Evolutionary conservation across 352 stramenopile species (phyloP), one percentile per base, ranked within the genome.

Genomic region (Hyaloperonospora arabidopsidis): DNA sequence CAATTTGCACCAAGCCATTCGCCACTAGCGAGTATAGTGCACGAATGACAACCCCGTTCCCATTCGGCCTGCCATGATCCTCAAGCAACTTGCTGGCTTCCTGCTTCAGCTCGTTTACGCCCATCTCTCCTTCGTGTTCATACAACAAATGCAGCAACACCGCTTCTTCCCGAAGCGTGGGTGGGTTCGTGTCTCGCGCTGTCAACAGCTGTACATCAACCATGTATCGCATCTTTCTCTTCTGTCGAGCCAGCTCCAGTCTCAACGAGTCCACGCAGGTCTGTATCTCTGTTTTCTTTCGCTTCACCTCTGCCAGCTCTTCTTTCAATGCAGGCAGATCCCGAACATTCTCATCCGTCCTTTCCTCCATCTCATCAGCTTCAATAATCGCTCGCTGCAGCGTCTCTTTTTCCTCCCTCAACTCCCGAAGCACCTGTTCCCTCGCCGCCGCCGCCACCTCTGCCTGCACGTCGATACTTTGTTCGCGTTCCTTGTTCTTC

Each of bases 1-100:
- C 78, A 49, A 86, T 84, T 52, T 86, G 78, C 57, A 88, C 76
- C 5, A 84, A 60, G n/a, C 74, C 73, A 36, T 81, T 84, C 23
- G 70, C 78, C 12, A 88, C 73, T 2, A 88, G 60, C 35, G 75
- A 81, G 49, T 88, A 88, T 12, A 88, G 63, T 22, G 78, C 78
- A 10, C 78, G 73, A 36, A 82, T 72, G 5, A 85, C 68, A 0
- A 67, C 63, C 1, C 61, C 63, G 51, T 68, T 79, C 25, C 60
- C 68, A 48, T 73, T 70, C 3, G 60, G 53, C 51, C 76, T 81
- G 32, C 63, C 68, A 49, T 81, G 67, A 15, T 59, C 66, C 36
- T 70, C 48, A 15, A 86, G 65, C 46, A 81, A 45, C 10, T 59
- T 45, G 1, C 68, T 72, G 2, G 73, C 68, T n/a, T 73, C 67